Conservation (phyloP, 208 protist genomes). For the Leishmania turanica region DNA sequence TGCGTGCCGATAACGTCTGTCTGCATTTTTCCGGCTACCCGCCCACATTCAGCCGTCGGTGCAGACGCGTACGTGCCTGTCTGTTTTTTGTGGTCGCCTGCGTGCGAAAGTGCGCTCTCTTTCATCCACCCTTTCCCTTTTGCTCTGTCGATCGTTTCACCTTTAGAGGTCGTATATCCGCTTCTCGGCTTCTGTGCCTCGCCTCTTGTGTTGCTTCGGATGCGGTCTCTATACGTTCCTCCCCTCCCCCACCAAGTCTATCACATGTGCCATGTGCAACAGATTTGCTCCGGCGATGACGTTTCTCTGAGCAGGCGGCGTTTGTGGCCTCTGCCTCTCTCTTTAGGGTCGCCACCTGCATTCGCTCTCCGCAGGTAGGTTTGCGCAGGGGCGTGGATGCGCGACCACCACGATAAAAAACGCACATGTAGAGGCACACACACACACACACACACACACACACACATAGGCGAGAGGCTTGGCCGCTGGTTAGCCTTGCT, state of each 20-base stretch:
- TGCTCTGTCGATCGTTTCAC: background rate
- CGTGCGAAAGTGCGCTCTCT: background rate
- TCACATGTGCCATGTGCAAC: background rate
- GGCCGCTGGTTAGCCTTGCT: no score
- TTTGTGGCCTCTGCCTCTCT: background rate
- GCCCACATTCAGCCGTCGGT: background rate
- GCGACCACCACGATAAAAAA: no score
- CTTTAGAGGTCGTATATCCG: background rate
- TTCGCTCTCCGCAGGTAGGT: background rate
- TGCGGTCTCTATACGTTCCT: background rate
- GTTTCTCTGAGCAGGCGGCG: no score
- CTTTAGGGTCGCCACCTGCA: background rate
- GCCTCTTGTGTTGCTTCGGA: background rate
- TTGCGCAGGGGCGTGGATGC: background rate
- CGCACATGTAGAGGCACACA: background rate
- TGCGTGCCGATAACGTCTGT: background rate
- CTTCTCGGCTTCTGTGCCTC: background rate
- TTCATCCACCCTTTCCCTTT: background rate
- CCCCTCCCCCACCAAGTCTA: background rate
- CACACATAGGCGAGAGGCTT: background rate
- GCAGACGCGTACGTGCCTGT: background rate
- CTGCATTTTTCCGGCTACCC: background rate
- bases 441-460: no score
- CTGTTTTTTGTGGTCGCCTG: background rate
- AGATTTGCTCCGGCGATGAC: background rate